phyloP scores from a whole-genome alignment of 2,329 filamentous ascomycete genomes.

The Xylariaceae sp. region DNA sequence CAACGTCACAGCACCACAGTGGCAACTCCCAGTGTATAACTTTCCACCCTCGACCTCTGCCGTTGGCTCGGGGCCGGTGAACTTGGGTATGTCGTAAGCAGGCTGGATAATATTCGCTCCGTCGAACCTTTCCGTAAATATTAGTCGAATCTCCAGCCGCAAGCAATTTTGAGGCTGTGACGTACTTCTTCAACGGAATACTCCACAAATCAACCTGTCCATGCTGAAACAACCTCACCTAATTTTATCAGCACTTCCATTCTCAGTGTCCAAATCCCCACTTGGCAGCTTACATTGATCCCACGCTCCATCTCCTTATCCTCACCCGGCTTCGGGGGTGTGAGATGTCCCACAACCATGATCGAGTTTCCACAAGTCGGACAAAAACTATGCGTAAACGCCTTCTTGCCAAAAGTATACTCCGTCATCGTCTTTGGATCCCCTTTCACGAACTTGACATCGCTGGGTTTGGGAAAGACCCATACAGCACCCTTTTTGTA shows the following conservation, averaged over 20 bases:
- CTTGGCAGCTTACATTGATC: slow-evolving; percentile 39
- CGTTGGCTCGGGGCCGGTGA: slow-evolving; percentile 39
- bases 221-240: slow-evolving; percentile 40
- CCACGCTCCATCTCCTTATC: slow-evolving; percentile 29
- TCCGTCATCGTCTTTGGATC: slow-evolving; percentile 35
- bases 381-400: slow-evolving; percentile 48
- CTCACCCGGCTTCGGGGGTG: slow-evolving; percentile 23
- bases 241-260: background rate
- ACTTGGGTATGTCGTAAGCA: slow-evolving; percentile 34
- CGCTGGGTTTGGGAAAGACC: slow-evolving; percentile 24
- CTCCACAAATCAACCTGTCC: slow-evolving; percentile 41
- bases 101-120: slow-evolving; percentile 30
- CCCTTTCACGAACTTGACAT: slow-evolving; percentile 46
- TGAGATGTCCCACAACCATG: slow-evolving; percentile 25
- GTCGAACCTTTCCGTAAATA: slow-evolving; percentile 30
- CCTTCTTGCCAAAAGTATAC: slow-evolving; percentile 33
- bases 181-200: slow-evolving; percentile 36
- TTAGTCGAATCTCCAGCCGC: background rate
- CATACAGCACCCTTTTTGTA: slow-evolving; percentile 44
- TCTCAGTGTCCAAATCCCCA: background rate
- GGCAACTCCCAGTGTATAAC: slow-evolving; percentile 48
- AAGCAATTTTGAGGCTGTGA: slow-evolving; percentile 10
- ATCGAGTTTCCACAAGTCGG: slow-evolving; percentile 45
- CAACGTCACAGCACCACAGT: slow-evolving; percentile 47
- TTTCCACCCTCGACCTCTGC: slow-evolving; percentile 34